Evolutionary conservation across 2,329 filamentous ascomycete genomes (phyloP).

Genomic region (Xylaria sp.): DNA sequence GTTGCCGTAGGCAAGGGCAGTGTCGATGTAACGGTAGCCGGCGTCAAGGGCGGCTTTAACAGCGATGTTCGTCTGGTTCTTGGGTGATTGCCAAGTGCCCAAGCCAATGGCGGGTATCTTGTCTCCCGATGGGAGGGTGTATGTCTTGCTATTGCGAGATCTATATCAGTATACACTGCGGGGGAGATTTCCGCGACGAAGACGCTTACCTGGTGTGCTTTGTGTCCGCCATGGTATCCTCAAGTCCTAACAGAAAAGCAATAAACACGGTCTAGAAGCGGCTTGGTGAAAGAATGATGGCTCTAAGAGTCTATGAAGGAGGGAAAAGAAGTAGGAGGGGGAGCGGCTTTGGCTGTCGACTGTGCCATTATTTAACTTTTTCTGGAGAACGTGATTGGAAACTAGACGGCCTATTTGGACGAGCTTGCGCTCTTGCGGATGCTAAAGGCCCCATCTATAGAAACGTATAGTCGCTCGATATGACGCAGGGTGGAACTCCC

Average conservation of each 20-base stretch:
- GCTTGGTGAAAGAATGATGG: not conserved
- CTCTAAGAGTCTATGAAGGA: not conserved
- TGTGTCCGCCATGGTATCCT: slow-evolving; percentile 35
- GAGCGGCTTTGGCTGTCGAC: not conserved
- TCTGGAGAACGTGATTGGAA: not conserved
- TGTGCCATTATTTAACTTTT: slow-evolving; percentile 1
- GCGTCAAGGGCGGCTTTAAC: slow-evolving; percentile 70
- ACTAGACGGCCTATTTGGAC: not conserved
- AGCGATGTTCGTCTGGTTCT: slow-evolving; percentile 70
- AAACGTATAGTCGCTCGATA: not conserved
- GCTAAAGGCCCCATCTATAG: not conserved
- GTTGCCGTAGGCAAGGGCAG: slow-evolving; percentile 79
- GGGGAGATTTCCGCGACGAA: not conserved
- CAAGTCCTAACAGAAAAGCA: not conserved
- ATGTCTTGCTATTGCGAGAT: slow-evolving; percentile 54
- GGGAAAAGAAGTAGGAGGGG: not conserved
- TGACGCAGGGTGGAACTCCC: slow-evolving; percentile 11
- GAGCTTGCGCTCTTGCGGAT: not conserved
- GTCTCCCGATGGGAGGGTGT: slow-evolving; percentile 75
- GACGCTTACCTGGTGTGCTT: slow-evolving; percentile 36
- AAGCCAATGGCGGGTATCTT: slow-evolving; percentile 79
- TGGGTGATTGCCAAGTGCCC: slow-evolving; percentile 80
- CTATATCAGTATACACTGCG: not conserved
- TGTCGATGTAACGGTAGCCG: slow-evolving; percentile 80
- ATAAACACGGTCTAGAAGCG: not conserved